Evolutionary conservation across 176 grass and related monocot genomes (phyloP).

Genomic region (Tillandsia leiboldiana): DNA sequence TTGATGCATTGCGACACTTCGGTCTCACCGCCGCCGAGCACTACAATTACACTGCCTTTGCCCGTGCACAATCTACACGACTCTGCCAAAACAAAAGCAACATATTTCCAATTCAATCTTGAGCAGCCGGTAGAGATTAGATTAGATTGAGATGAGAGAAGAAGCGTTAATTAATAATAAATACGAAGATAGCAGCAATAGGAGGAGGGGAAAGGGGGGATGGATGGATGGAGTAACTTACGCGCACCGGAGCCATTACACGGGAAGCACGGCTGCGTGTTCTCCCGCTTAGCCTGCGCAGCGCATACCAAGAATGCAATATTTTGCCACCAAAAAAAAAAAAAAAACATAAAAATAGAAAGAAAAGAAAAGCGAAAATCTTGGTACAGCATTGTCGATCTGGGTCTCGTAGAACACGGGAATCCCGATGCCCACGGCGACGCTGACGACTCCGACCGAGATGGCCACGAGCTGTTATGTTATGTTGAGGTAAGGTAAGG

Average conservation of each 20-base stretch:
- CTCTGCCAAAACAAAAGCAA: constrained; percentile 53
- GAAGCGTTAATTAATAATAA: too few species aligned
- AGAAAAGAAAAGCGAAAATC: neutral
- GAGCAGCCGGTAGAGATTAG: too few species aligned
- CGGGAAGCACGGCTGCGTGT: constrained; percentile 88
- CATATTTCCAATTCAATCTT: too few species aligned
- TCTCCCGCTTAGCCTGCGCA: constrained; percentile 84
- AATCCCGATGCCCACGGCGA: constrained; percentile 76
- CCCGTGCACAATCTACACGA: constrained; percentile 84
- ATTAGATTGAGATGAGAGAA: too few species aligned
- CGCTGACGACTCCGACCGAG: constrained; percentile 73
- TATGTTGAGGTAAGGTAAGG: neutral
- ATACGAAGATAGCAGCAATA: too few species aligned
- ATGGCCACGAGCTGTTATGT: constrained; percentile 57
- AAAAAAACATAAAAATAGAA: neutral
- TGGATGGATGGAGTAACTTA: constrained; percentile 17
- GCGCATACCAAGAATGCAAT: constrained; percentile 1
- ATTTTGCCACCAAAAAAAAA: neutral
- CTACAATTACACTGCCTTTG: constrained; percentile 59
- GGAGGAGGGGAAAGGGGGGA: too few species aligned
- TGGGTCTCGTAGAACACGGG: constrained; percentile 92
- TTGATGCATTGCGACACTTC: constrained; percentile 85
- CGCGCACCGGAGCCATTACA: constrained; percentile 86
- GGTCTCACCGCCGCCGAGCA: constrained; percentile 59
- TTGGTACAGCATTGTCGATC: constrained; percentile 75